Conservation (phyloP, 139 green algal species). For the Picochlorum sp. region DNA sequence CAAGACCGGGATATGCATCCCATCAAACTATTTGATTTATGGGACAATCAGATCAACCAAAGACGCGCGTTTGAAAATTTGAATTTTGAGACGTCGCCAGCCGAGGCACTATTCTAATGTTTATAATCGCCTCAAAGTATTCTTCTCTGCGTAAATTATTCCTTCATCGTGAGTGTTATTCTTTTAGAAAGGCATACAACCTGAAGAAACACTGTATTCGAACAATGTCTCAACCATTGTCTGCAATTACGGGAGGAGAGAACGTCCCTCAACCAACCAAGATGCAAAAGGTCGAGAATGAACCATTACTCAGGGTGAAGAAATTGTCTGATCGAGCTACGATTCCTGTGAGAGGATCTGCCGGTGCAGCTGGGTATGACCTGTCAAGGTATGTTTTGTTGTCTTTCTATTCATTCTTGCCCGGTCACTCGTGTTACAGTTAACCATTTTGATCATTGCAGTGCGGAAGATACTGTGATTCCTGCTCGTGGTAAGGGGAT, state of each 20-base stretch:
- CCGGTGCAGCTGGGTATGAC: slow-evolving; percentile 87
- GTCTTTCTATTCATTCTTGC: neutral
- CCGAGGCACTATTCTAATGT: neutral
- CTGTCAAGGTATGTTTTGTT: slow-evolving; percentile 55
- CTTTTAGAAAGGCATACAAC: neutral
- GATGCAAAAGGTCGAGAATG: slow-evolving; percentile 8
- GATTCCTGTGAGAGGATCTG: slow-evolving; percentile 74
- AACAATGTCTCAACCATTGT: neutral
- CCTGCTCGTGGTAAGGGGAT: slow-evolving; percentile 76
- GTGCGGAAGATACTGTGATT: slow-evolving; percentile 72
- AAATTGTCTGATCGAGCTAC: slow-evolving; percentile 69
- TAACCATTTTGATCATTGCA: slow-evolving; percentile 26
- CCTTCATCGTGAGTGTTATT: neutral
- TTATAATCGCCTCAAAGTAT: neutral
- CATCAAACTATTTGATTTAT: too few species aligned
- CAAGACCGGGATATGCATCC: too few species aligned
- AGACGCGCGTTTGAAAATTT: neutral
- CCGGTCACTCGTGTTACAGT: neutral
- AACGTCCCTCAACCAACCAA: slow-evolving; percentile 18
- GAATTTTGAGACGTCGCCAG: neutral
- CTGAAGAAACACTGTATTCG: neutral
- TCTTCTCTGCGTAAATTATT: neutral
- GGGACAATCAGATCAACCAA: too few species aligned
- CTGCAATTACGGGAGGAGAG: slow-evolving; percentile 5
- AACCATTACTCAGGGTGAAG: slow-evolving; percentile 51